Evolutionary conservation across 768 basidiomycete genomes (phyloP).

Genomic region (Rhodosporidiobolus sp.): DNA sequence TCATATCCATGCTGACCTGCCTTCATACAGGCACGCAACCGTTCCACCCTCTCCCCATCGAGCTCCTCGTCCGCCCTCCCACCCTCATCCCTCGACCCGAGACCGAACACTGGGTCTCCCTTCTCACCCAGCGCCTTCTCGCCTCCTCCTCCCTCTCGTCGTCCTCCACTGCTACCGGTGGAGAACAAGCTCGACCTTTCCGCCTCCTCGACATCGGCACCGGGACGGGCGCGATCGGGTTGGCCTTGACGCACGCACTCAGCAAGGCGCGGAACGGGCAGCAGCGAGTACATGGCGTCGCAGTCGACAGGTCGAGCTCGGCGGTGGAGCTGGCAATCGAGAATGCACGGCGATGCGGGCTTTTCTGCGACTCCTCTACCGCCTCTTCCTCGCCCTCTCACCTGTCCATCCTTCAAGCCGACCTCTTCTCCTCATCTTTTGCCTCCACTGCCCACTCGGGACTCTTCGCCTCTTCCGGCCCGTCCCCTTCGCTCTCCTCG

Average conservation of each 20-base stretch:
- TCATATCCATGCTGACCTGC: not conserved
- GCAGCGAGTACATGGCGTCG: not conserved
- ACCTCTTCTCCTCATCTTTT: constrained; percentile 41
- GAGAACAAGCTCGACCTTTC: constrained; percentile 34
- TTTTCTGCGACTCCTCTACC: not conserved
- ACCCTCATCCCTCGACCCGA: constrained; percentile 92
- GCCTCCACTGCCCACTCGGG: not conserved
- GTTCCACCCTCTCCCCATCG: constrained; percentile 67
- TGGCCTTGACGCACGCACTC: constrained; percentile 70
- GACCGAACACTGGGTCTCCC: constrained; percentile 77
- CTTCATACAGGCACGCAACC: constrained; percentile 68
- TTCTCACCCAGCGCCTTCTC: constrained; percentile 54
- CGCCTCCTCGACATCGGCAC: constrained; percentile 84
- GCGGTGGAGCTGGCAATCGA: constrained; percentile 59
- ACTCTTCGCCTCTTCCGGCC: not conserved
- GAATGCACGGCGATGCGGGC: constrained; percentile 48
- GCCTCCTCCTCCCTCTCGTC: constrained; percentile 42
- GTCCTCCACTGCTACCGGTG: not conserved
- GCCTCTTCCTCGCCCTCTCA: not conserved
- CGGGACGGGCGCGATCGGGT: constrained; percentile 85
- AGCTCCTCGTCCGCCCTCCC: constrained; percentile 68
- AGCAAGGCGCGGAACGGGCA: constrained; percentile 45
- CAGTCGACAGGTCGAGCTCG: constrained; percentile 63
- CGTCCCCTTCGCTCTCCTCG: not conserved
- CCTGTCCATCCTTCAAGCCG: constrained; percentile 42